Base-by-base conservation (phyloP, 108 stramenopile genomes). In the Mediolabrus comicus region DNA sequence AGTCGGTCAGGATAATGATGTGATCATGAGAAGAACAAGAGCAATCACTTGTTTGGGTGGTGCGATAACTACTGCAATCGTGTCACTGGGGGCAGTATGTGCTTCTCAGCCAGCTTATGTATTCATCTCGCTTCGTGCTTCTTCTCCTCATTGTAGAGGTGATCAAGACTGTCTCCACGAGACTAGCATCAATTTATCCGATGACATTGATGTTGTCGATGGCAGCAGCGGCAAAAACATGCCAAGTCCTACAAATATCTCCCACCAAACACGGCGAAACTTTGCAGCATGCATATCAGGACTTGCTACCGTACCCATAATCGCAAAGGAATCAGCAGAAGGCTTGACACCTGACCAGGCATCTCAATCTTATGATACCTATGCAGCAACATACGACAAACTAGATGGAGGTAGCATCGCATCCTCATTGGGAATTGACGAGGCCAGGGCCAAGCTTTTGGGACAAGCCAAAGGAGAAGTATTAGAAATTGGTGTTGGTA, bases 401-500 rank as follows among this genome's bases (percentile, higher is more conserved):
- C 66, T 95, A 29, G 94, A 95, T 68, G 94, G 94, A 29, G 94
- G 94, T 33, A 46, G 34, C 35, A 75, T 75, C 10, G 83, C 91
- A 8, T 62, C 80, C 9, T 58, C 74, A 32, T 67, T 95, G 35
- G 94, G 94, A 10, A 82, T 96, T 35, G 89, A 87, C 51, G 74
- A 75, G 27, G 91, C 92, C 11, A 80, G 95, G 14, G 19, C 71
- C 33, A 56, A 79, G n/a, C 56, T 91, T 25, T 70, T 92, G 54
- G 17, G 54, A 22, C 32, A 75, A 35, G 91, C 91, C 2, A 64
- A 54, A 53, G 95, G 95, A 28, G 57, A 81, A 31, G 91, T 92
- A 17, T 67, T 96, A 41, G 95, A 96, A 67, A 86, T 96, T 59
- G 92, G 92, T 2, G 87, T 69, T 35, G 95, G 95, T 0, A 96